These are phyloP conservation scores for Dryas drummondii DNA, from an alignment of 306 rosid species.

Conservation along the genomic window DNA sequence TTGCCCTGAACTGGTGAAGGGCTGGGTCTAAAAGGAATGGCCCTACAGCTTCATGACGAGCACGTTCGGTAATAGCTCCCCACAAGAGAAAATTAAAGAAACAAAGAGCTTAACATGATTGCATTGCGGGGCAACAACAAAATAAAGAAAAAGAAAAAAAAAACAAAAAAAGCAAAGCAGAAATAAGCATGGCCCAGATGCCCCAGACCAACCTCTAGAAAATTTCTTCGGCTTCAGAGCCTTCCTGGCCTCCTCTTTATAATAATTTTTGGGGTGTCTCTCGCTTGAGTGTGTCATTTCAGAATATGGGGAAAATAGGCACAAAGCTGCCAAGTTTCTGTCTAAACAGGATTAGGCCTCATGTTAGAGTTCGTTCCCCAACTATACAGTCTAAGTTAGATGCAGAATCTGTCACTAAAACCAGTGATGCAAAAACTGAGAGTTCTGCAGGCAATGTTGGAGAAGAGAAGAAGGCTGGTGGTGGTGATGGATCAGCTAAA, in stretches of 20 bases:
- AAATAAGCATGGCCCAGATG: slow-evolving; percentile 31
- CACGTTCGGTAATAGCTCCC: slow-evolving; percentile 65
- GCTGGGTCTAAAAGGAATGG: slow-evolving; percentile 19
- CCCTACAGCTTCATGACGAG: slow-evolving; percentile 73
- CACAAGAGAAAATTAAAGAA: slow-evolving; percentile 32
- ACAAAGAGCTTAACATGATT: slow-evolving; percentile 32
- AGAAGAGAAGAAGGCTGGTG: slow-evolving; percentile 17
- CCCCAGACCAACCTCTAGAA: slow-evolving; percentile 34
- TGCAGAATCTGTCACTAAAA: slow-evolving; percentile 18
- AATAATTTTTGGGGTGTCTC: slow-evolving; percentile 37
- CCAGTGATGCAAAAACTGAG: slow-evolving; percentile 23
- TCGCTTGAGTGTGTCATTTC: slow-evolving; percentile 18
- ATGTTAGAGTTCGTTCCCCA: slow-evolving; percentile 75
- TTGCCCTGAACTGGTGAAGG: neutral
- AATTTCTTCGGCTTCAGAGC: slow-evolving; percentile 30
- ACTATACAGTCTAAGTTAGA: slow-evolving; percentile 51
- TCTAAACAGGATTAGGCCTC: slow-evolving; percentile 85
- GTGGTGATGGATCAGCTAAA: slow-evolving; percentile 45
- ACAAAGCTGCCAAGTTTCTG: slow-evolving; percentile 73
- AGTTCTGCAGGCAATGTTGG: slow-evolving; percentile 12
- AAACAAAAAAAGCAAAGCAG: slow-evolving; percentile 39
- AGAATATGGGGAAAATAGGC: slow-evolving; percentile 75
- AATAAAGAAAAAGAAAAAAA: neutral
- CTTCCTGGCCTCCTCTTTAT: slow-evolving; percentile 21
- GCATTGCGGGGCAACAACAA: slow-evolving; percentile 13